Conservation (phyloP, 2,329 filamentous ascomycete species). For the Emericellopsis atlantica region DNA sequence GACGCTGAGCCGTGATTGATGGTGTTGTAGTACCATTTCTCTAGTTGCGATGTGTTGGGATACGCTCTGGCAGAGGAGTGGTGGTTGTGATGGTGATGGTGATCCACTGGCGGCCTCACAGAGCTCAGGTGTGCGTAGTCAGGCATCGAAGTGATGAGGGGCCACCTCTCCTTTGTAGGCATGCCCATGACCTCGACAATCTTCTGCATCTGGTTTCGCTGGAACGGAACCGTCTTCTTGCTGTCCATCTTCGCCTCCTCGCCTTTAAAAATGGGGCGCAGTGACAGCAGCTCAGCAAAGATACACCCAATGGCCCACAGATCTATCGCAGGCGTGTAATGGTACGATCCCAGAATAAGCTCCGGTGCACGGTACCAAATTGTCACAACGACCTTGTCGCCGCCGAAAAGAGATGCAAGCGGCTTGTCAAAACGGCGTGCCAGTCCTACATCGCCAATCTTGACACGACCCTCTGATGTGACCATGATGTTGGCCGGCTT, state of each 20-base stretch:
- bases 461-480: constrained; percentile 77
- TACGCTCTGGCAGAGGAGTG: constrained; percentile 19
- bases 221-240: constrained; percentile 95
- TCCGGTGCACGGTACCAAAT: constrained; percentile 99
- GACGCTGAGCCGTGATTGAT: constrained; percentile 43
- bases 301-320: constrained; percentile 98
- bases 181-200: constrained; percentile 94
- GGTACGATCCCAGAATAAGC: constrained; percentile 78
- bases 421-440: constrained; percentile 92
- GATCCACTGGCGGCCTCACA: constrained; percentile 34
- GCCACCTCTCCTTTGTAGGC: constrained; percentile 82
- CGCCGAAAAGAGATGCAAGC: constrained; percentile 77
- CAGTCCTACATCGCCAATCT: constrained; percentile 87
- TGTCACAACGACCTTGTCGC: constrained; percentile 96
- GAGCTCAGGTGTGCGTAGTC: constrained; percentile 63
- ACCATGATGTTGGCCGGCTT: constrained; percentile 99
- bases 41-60: constrained; percentile 39
- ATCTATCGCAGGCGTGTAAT: constrained; percentile 95
- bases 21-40: constrained; percentile 69
- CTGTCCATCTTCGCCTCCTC: constrained; percentile 98
- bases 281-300: constrained; percentile 81
- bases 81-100: constrained; percentile 36
- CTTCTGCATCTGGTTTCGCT: constrained; percentile 97
- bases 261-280: constrained; percentile 94
- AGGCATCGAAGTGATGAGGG: constrained; percentile 70